Base-by-base conservation (phyloP, 225 moss, liverwort and hornwort genomes). In the Physcomitrium patens region DNA sequence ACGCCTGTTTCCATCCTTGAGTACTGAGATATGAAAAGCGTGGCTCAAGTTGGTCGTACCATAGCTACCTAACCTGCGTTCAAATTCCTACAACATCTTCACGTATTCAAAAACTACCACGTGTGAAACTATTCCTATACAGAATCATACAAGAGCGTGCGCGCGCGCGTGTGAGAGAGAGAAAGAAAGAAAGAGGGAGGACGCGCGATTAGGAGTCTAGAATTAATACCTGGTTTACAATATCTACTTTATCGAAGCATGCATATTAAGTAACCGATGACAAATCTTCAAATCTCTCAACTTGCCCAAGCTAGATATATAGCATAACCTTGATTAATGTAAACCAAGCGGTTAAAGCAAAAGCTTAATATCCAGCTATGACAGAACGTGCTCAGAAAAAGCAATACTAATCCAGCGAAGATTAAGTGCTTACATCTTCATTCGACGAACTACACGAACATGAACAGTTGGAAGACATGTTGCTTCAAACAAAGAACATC, bases 381-480 rank as follows among this genome's bases (percentile, higher is more conserved):
- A 64, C 52, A 16, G 13, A 43, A 37, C 17, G 60, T 12, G 11
- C 17, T 23, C 1, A 60, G 55, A 41, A 31, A 68, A 7, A 42
- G 42, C 59, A 16, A 23, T 54, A 62, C 37, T 69, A 66, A 75
- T 68, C 72, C 63, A 75, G 49, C 48, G 20, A 27, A 70, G 42
- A 58, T 16, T 19, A 56, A 23, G 11, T 60, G 74, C 82, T 85
- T 70, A 85, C 85, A 23, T 45, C 76, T 67, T 76, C 69, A 22
- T 65, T 79, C 74, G 85, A 76, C 50, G 82, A 85, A 73, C 81
- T 65, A 62, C 60, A 44, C 69, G 79, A 65, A 69, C n/a, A 72
- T n/a, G 81, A 81, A 71, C 61, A 62, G 70, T 79, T 79, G 69
- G 48, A 43, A 51, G 78, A 79, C 85, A 85, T 85, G 47, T 69